phyloP scores from a whole-genome alignment of 2,329 filamentous ascomycete genomes.

The Sphaceloma murrayae region DNA sequence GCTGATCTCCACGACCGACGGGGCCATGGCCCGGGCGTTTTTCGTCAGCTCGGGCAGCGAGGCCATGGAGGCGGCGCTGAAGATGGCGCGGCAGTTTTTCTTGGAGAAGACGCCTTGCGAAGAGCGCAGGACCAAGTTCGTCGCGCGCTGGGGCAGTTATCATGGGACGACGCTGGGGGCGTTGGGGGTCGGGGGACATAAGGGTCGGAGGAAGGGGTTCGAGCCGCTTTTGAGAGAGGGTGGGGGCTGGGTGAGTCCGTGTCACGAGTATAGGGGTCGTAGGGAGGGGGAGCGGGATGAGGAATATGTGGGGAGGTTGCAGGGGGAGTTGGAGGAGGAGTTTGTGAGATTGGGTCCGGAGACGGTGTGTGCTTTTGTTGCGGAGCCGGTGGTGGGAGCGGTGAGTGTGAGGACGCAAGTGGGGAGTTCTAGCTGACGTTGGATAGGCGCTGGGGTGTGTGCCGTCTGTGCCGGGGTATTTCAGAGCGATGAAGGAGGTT shows the following conservation, averaged over 20 bases:
- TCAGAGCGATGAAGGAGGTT: constrained; percentile 55
- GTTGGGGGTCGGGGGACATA: constrained; percentile 55
- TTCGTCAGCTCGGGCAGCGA: constrained; percentile 52
- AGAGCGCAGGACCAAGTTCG: constrained; percentile 49
- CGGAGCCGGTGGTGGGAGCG: constrained; percentile 63
- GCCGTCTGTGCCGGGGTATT: constrained; percentile 56
- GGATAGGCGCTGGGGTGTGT: constrained; percentile 58
- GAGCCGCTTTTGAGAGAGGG: constrained; percentile 46
- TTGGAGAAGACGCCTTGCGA: constrained; percentile 46
- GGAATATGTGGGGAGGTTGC: constrained; percentile 52
- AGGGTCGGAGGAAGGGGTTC: constrained; percentile 51
- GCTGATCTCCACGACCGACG: constrained; percentile 43
- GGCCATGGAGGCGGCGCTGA: constrained; percentile 59
- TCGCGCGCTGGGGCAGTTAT: constrained; percentile 56
- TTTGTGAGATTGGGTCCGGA: constrained; percentile 55
- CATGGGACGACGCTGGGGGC: constrained; percentile 63
- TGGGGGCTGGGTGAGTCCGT: constrained; percentile 54
- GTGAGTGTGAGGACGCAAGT: constrained; percentile 35
- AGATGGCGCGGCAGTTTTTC: constrained; percentile 58
- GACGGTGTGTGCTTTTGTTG: constrained; percentile 61
- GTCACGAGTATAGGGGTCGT: constrained; percentile 55
- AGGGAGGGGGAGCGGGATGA: constrained; percentile 43
- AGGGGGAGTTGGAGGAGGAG: constrained; percentile 56
- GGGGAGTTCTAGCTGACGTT: background rate
- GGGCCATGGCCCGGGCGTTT: constrained; percentile 46